Base-by-base conservation (phyloP, 1,139 yeast genomes). In the Lizanozyma gosingica region DNA sequence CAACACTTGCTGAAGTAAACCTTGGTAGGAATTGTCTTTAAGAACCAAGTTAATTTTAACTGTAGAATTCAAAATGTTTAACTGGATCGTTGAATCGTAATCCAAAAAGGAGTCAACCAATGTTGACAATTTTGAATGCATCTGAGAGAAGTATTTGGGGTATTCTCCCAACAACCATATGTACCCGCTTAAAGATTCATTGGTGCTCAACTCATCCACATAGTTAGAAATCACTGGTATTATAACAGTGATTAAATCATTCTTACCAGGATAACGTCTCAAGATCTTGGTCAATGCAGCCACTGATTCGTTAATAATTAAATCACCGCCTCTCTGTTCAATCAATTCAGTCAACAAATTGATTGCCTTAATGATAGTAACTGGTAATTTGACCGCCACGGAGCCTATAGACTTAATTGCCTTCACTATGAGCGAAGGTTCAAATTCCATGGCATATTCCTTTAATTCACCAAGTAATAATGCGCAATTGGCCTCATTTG, bases 391-490 rank as follows among this genome's bases (percentile, higher is more conserved):
- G 51, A 90, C 83, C 14, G 97, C 97, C 41, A 88, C 77, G 44
- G 94, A 88, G 2, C 96, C 94, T 50, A 92, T 78, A 3, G 94
- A 94, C 48, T 73, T 74, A 39, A 92, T 82, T 1, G 97, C 80
- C 42, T 87, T 78, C 33, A 84, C 70, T 17, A 88, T 95, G 56
- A 94, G 82, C 45, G 90, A 90, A 39, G 86, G 80, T 52, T 94
- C 98, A 50, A 90, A 87, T 57, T 94, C 98, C 82, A 86, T 81
- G 3, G 97, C 81, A 58, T 94, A 83, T 60, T 94, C 99, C 57
- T 84, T 83, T 47, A 92, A 71, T 62, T 94, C 99, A 14, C 90
- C 78, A 44, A 92, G 65, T 38, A 92, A 67, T 47, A 84, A 69
- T 35, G 80, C 71, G 39, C 82, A 76, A 56, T 87, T 94, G 39